Conservation (phyloP, 768 basidiomycete genomes). For the Lentinula raphanica region DNA sequence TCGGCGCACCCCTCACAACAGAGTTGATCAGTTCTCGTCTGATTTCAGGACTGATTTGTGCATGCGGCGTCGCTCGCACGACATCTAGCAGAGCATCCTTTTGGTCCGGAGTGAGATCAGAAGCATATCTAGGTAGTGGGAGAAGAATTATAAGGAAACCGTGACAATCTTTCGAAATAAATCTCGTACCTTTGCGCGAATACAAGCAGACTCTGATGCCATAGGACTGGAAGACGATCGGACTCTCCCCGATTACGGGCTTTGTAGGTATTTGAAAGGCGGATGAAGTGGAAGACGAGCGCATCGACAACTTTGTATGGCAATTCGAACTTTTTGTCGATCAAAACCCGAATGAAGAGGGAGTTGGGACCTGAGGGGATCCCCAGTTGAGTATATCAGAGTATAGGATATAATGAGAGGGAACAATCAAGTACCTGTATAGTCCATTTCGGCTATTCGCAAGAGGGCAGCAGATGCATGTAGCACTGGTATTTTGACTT, state of each 20-base stretch:
- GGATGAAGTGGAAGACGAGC: conserved; percentile 96
- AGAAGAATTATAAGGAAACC: not conserved
- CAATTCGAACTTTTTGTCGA: conserved; percentile 97
- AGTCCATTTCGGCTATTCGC: conserved; percentile 94
- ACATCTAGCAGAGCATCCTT: conserved; percentile 97
- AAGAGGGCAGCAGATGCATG: conserved; percentile 94
- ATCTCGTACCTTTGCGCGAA: conserved; percentile 79
- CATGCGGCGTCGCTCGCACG: conserved; percentile 77
- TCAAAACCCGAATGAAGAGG: conserved; percentile 90
- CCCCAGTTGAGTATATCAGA: not conserved
- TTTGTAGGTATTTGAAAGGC: conserved; percentile 88
- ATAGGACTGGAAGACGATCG: conserved; percentile 89
- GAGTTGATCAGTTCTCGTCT: conserved; percentile 86
- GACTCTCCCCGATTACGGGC: conserved; percentile 62
- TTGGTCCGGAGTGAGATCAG: conserved; percentile 93
- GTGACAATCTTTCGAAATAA: not conserved
- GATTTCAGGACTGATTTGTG: conserved; percentile 85
- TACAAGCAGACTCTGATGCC: conserved; percentile 95
- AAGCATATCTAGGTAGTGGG: conserved; percentile 63
- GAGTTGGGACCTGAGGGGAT: conserved; percentile 73
- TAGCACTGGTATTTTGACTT: conserved; percentile 90
- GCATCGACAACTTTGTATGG: conserved; percentile 98
- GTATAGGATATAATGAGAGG: not conserved
- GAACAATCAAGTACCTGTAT: conserved; percentile 60
- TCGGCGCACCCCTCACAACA: conserved; percentile 78